Conservation (phyloP, 768 basidiomycete species). For the Mycena leptocephala region DNA sequence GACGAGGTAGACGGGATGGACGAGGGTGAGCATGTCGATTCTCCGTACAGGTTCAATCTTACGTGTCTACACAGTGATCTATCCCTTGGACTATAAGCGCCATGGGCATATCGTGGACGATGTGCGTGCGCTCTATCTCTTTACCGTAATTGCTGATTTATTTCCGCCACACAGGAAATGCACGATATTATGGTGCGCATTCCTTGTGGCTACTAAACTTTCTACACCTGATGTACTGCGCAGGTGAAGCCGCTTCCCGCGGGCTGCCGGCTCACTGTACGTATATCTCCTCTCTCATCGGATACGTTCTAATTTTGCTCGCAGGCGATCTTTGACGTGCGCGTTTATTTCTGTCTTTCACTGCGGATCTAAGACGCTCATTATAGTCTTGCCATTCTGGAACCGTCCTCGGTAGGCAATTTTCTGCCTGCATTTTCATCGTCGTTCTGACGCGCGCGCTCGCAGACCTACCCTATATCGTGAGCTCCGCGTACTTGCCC, state of each 20-base stretch:
- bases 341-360: constrained; percentile 27
- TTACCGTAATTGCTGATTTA: background rate
- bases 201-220: too few relatives aligned
- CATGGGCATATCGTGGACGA: constrained; percentile 87
- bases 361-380: background rate
- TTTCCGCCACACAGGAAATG: constrained; percentile 56
- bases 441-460: background rate
- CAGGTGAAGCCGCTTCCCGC: constrained; percentile 62
- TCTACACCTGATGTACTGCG: too few relatives aligned
- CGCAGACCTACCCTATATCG: constrained; percentile 66
- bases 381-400: constrained; percentile 69
- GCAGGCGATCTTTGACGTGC: constrained; percentile 69
- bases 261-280: constrained; percentile 70
- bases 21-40: constrained; percentile 67
- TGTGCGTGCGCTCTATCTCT: constrained; percentile 52
- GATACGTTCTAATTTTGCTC: background rate
- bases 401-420: constrained; percentile 61
- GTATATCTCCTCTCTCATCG: constrained; percentile 29
- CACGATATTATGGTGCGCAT: constrained; percentile 65
- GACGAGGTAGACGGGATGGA: constrained; percentile 88
- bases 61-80: constrained; percentile 73
- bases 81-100: constrained; percentile 88
- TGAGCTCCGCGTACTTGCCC: constrained; percentile 45
- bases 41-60: background rate
- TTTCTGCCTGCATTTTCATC: background rate